Evolutionary conservation across 805 yeast species (phyloP).

Genomic region (Isabelozyma rhagii): DNA sequence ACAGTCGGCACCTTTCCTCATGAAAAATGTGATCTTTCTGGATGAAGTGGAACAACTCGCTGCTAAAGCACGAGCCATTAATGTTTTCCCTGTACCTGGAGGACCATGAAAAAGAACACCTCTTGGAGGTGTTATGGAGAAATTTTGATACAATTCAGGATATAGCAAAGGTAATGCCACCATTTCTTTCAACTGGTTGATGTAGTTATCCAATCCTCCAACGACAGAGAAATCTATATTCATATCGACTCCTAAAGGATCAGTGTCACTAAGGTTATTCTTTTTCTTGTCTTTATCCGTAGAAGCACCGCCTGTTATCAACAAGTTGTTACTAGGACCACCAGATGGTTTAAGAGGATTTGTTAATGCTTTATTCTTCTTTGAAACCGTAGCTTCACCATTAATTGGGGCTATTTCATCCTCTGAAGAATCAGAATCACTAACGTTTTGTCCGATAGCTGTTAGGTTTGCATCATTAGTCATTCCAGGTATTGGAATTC

Average conservation of each 20-base stretch:
- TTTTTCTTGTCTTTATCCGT: constrained; percentile 44
- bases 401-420: constrained; percentile 51
- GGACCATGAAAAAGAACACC: constrained; percentile 98
- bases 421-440: constrained; percentile 62
- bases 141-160: constrained; percentile 89
- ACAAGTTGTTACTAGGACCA: constrained; percentile 20
- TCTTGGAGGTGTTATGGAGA: constrained; percentile 91
- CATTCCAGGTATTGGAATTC: constrained; percentile 37
- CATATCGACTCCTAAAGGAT: constrained; percentile 89
- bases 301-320: constrained; percentile 31
- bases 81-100: constrained; percentile 98
- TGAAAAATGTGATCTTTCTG: constrained; percentile 87
- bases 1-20: constrained; percentile 98
- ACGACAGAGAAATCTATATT: constrained; percentile 79
- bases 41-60: constrained; percentile 87
- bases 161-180: constrained; percentile 87
- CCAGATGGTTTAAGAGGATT: constrained; percentile 7
- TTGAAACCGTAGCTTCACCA: constrained; percentile 37
- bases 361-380: constrained; percentile 19
- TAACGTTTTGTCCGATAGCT: constrained; percentile 32
- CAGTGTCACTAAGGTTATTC: constrained; percentile 76
- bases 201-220: constrained; percentile 90
- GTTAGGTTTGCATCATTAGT: constrained; percentile 20
- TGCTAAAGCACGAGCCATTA: constrained; percentile 96
- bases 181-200: constrained; percentile 94